Percentiles rank a stretch among this genome's conserved stretches.
phyloP scores from a whole-genome alignment of 805 yeast genomes.

The Blastobotrys parvus region DNA sequence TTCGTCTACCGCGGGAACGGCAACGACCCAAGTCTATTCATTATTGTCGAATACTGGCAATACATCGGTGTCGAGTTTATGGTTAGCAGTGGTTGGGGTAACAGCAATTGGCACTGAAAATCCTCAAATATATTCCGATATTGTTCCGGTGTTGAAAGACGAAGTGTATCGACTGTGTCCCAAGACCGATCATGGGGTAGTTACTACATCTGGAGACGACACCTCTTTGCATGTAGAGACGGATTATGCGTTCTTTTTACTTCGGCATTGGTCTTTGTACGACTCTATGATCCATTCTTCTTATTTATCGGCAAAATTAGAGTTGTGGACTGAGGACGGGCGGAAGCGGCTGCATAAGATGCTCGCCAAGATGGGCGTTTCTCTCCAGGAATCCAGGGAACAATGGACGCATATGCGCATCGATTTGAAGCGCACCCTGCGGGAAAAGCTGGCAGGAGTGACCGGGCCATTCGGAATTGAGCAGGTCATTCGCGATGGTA shows the following conservation, averaged over 20 bases:
- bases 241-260: constrained; percentile 76
- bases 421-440: constrained; percentile 63
- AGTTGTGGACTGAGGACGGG: constrained; percentile 89
- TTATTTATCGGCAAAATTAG: constrained; percentile 78
- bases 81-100: constrained; percentile 87
- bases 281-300: constrained; percentile 88
- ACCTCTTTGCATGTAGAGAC: constrained; percentile 54
- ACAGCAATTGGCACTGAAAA: constrained; percentile 67
- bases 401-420: constrained; percentile 88
- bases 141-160: constrained; percentile 68
- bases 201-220: constrained; percentile 19
- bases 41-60: constrained; percentile 77
- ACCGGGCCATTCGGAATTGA: constrained; percentile 72
- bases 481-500: constrained; percentile 78
- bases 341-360: constrained; percentile 75
- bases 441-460: constrained; percentile 58
- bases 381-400: constrained; percentile 81
- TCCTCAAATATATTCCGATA: constrained; percentile 59
- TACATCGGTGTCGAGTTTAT: constrained; percentile 54
- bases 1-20: constrained; percentile 63
- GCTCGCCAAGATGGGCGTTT: constrained; percentile 95
- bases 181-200: constrained; percentile 11
- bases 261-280: constrained; percentile 90
- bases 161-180: constrained; percentile 66
- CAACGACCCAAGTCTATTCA: constrained; percentile 73